These are phyloP conservation scores for Pseudomassariella vexata DNA, from an alignment of 2,329 filamentous ascomycete species.

Conservation along the genomic window DNA sequence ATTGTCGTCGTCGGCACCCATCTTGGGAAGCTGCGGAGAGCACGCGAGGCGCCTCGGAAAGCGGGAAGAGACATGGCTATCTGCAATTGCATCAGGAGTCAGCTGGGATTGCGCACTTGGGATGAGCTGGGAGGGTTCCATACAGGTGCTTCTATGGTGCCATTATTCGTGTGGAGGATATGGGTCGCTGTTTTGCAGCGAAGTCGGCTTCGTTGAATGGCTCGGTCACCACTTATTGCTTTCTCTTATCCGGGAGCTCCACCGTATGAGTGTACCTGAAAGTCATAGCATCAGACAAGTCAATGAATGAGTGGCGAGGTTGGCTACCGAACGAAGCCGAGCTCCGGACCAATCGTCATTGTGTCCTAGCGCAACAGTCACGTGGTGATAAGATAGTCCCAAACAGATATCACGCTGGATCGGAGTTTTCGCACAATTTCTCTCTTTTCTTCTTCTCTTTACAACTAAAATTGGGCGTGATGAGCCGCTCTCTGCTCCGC, in stretches of 20 bases:
- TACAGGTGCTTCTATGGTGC: constrained; percentile 4
- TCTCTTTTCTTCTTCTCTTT: constrained; percentile 35
- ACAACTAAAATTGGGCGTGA: constrained; percentile 80
- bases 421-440: constrained; percentile 11
- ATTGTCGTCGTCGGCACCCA: constrained; percentile 18
- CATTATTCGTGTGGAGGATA: too few relatives aligned
- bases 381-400: constrained; percentile 9
- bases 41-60: constrained; percentile 43
- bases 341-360: too few relatives aligned
- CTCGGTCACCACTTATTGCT: too few relatives aligned
- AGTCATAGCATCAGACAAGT: too few relatives aligned
- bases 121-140: not conserved
- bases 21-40: constrained; percentile 33
- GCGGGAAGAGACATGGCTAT: constrained; percentile 40
- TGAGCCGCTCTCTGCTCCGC: constrained; percentile 55
- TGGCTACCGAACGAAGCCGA: too few relatives aligned
- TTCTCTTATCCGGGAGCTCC: too few relatives aligned
- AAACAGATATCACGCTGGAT: constrained; percentile 15
- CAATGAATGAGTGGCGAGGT: too few relatives aligned
- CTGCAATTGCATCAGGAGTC: constrained; percentile 5
- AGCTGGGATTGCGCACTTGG: not conserved
- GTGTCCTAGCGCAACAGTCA: constrained; percentile 5
- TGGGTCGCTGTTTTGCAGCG: too few relatives aligned
- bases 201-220: too few relatives aligned
- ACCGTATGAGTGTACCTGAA: too few relatives aligned